These are phyloP conservation scores for Rhodotorula sp. DNA, from an alignment of 1,284 basidiomycete species.

Conservation along the genomic window DNA sequence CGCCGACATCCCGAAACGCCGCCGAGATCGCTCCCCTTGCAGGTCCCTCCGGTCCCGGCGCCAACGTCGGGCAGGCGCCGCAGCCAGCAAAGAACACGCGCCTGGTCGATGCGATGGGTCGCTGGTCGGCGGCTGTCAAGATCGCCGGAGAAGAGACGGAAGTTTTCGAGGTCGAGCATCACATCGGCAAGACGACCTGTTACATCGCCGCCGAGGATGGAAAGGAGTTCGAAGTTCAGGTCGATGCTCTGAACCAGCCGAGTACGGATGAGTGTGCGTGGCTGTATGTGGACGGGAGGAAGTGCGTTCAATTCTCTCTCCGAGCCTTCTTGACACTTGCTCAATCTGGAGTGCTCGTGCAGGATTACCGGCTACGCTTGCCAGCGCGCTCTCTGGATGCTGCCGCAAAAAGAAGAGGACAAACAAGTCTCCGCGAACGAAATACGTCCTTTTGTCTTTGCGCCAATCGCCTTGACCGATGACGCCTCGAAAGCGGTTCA, in stretches of 20 bases:
- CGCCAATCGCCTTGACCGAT: slow-evolving; percentile 28
- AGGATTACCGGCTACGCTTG: no score
- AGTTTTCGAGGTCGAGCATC: slow-evolving; percentile 6
- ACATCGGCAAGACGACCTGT: slow-evolving; percentile 1
- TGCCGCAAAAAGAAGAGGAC: background rate
- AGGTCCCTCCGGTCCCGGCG: background rate
- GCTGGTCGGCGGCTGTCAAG: background rate
- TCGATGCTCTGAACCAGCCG: accelerated
- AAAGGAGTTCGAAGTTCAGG: slow-evolving; percentile 9
- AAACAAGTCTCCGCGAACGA: background rate
- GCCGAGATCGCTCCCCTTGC: background rate
- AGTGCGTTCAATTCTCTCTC: background rate
- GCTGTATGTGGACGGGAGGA: background rate
- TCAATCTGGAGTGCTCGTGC: no score
- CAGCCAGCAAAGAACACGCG: background rate
- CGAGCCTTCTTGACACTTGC: background rate
- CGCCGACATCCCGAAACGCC: no score
- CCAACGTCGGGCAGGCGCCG: background rate
- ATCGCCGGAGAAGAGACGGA: slow-evolving; percentile 1
- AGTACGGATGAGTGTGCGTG: background rate
- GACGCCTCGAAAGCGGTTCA: slow-evolving; percentile 11
- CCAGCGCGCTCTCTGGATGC: no score
- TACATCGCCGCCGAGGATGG: slow-evolving; percentile 22
- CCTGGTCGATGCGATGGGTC: background rate
- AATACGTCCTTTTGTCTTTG: slow-evolving; percentile 19